phyloP scores from a whole-genome alignment of 148 eudicot species.

The Cornus florida region DNA sequence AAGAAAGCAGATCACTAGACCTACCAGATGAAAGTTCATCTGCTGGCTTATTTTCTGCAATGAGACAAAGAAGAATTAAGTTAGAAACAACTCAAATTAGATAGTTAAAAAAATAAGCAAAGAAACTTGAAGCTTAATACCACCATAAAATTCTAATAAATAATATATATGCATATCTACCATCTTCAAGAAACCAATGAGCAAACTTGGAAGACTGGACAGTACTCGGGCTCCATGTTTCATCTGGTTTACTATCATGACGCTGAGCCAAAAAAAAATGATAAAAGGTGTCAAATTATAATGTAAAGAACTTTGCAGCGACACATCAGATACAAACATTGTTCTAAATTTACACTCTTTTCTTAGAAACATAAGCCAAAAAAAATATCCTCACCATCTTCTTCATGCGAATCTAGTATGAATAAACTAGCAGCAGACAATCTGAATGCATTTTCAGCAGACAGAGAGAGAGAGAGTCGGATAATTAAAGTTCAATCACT shows the following conservation, averaged over 20 bases:
- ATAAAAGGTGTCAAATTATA: constrained; percentile 12
- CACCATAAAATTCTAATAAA: neutral
- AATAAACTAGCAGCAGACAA: neutral
- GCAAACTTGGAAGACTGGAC: constrained; percentile 80
- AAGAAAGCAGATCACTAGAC: constrained; percentile 66
- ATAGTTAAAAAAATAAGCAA: neutral
- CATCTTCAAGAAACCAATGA: constrained; percentile 83
- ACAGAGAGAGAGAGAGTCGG: neutral
- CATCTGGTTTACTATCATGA: constrained; percentile 46
- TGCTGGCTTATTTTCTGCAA: constrained; percentile 47
- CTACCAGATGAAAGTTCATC: constrained; percentile 40
- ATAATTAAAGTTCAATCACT: neutral
- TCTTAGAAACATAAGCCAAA: neutral
- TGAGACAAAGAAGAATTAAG: neutral
- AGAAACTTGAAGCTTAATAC: constrained; percentile 5
- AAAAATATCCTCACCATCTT: neutral
- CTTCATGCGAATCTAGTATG: neutral
- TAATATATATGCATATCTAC: constrained; percentile 27
- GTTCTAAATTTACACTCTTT: neutral
- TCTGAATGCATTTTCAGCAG: neutral
- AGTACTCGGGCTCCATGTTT: constrained; percentile 41
- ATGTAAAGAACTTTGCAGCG: neutral
- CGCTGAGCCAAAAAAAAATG: constrained; percentile 27
- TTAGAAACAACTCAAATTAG: neutral
- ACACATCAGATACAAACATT: neutral